Percentiles rank a stretch among this genome's conserved stretches.
phyloP scores from a whole-genome alignment of 352 stramenopile species.

The Phytopythium boreale region DNA sequence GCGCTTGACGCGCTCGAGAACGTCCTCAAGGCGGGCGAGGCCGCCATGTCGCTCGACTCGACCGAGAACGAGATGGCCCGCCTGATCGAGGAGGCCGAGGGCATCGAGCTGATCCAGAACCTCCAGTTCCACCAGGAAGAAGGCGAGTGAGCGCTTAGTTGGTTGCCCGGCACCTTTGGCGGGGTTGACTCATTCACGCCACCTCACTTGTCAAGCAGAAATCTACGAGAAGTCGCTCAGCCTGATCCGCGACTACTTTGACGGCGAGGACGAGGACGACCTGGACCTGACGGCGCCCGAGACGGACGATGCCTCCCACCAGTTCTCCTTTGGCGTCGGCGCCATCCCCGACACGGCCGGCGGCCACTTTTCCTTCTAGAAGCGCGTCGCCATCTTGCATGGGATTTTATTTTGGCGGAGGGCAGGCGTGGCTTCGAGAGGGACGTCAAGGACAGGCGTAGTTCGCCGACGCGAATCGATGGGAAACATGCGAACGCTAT shows the following conservation, averaged over 20 bases:
- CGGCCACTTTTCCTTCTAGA: slow-evolving; percentile 5
- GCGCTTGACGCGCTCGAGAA: slow-evolving; percentile 98
- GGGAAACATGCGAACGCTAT: no score
- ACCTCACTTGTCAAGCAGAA: slow-evolving; percentile 25
- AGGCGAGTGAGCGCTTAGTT: slow-evolving; percentile 65
- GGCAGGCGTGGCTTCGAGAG: background rate
- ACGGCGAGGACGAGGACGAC: slow-evolving; percentile 96
- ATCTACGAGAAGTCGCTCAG: slow-evolving; percentile 94
- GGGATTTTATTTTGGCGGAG: background rate
- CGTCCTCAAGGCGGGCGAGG: slow-evolving; percentile 84
- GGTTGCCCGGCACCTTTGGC: background rate
- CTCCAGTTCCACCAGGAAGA: slow-evolving; percentile 97
- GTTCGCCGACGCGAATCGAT: no score
- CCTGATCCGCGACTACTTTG: slow-evolving; percentile 98
- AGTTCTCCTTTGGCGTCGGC: slow-evolving; percentile 68
- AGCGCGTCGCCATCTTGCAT: background rate
- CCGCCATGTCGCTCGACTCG: slow-evolving; percentile 72
- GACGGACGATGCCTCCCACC: slow-evolving; percentile 41
- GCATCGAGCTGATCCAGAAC: slow-evolving; percentile 96
- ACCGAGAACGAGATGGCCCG: slow-evolving; percentile 95
- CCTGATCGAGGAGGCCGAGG: slow-evolving; percentile 95
- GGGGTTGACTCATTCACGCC: slow-evolving; percentile 19
- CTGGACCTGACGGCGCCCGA: slow-evolving; percentile 48
- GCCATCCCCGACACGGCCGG: background rate
- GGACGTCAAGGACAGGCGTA: background rate